These are phyloP conservation scores for Microdochium bolleyi DNA, from an alignment of 2,329 filamentous ascomycete genomes.

Conservation along the genomic window DNA sequence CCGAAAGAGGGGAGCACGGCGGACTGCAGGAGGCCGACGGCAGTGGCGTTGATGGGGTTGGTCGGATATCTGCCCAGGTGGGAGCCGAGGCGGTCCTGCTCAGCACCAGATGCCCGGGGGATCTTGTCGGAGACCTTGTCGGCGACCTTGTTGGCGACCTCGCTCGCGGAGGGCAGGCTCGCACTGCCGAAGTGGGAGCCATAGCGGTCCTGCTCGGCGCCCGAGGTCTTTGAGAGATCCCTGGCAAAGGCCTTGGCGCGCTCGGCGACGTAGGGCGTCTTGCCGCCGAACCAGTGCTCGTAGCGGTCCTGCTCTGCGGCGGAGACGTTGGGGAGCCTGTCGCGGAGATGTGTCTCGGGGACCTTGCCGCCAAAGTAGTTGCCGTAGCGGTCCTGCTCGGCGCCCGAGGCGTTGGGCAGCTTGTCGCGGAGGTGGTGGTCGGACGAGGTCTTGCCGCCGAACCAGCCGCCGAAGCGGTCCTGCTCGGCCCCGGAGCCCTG, in stretches of 20 bases:
- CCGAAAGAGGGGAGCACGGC: slow-evolving; percentile 45
- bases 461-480: slow-evolving; percentile 4
- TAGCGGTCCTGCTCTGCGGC: slow-evolving; percentile 6
- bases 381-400: slow-evolving; percentile 12
- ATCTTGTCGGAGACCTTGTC: slow-evolving; percentile 5
- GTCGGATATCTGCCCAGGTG: slow-evolving; percentile 9
- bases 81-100: slow-evolving; percentile 12
- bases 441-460: not conserved
- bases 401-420: slow-evolving; percentile 3
- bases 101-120: slow-evolving; percentile 8
- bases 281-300: slow-evolving; percentile 3
- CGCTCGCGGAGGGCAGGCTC: not conserved
- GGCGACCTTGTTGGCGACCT: not conserved
- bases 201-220: slow-evolving; percentile 7
- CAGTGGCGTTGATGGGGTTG: slow-evolving; percentile 11
- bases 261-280: not conserved
- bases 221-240: slow-evolving; percentile 3
- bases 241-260: not conserved
- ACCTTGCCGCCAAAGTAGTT: slow-evolving; percentile 9
- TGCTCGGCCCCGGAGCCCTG: slow-evolving; percentile 8
- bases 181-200: not conserved
- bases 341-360: slow-evolving; percentile 9
- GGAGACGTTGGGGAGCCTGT: slow-evolving; percentile 5
- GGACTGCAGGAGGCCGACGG: slow-evolving; percentile 42
- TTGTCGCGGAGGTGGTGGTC: not conserved